phyloP scores from a whole-genome alignment of 495 filamentous ascomycete genomes.

The Penicillium chermesinum region DNA sequence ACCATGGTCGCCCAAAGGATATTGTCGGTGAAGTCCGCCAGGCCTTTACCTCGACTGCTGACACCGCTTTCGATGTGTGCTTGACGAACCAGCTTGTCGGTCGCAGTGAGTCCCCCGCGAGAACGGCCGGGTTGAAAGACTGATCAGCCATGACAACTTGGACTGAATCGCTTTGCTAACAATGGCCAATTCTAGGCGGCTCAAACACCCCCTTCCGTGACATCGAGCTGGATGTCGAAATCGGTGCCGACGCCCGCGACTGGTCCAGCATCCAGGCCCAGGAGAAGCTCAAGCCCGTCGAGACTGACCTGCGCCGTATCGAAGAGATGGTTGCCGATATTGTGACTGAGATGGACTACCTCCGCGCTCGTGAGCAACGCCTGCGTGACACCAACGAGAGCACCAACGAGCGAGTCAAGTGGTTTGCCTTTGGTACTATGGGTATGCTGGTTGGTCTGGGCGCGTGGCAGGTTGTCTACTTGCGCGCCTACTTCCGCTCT shows the following conservation, averaged over 20 bases:
- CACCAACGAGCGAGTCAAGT: slow-evolving; percentile 97
- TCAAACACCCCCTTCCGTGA: slow-evolving; percentile 56
- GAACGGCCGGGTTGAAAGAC: too few species aligned
- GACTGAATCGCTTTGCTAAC: too few species aligned
- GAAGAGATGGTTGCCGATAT: slow-evolving; percentile 81
- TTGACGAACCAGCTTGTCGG: slow-evolving; percentile 76
- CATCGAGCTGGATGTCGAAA: slow-evolving; percentile 96
- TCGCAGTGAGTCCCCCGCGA: slow-evolving; percentile 49
- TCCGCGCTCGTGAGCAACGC: slow-evolving; percentile 85
- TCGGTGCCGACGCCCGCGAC: slow-evolving; percentile 96
- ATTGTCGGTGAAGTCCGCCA: slow-evolving; percentile 86
- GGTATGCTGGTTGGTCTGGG: slow-evolving; percentile 86
- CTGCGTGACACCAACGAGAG: slow-evolving; percentile 98
- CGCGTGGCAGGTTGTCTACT: slow-evolving; percentile 95
- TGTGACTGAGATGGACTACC: slow-evolving; percentile 87
- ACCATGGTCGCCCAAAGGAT: slow-evolving; percentile 87
- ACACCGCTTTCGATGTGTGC: slow-evolving; percentile 95
- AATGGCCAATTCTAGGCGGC: slow-evolving; percentile 14
- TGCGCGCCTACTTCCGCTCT: slow-evolving; percentile 95
- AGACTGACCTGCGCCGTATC: slow-evolving; percentile 90
- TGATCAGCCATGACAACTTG: too few species aligned
- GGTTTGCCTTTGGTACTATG: slow-evolving; percentile 95
- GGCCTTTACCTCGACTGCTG: slow-evolving; percentile 92
- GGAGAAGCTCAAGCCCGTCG: slow-evolving; percentile 96
- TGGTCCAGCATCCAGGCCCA: slow-evolving; percentile 94